Evolutionary conservation across 1,284 basidiomycete species (phyloP).

Genomic region (Rhodotorula sp.): DNA sequence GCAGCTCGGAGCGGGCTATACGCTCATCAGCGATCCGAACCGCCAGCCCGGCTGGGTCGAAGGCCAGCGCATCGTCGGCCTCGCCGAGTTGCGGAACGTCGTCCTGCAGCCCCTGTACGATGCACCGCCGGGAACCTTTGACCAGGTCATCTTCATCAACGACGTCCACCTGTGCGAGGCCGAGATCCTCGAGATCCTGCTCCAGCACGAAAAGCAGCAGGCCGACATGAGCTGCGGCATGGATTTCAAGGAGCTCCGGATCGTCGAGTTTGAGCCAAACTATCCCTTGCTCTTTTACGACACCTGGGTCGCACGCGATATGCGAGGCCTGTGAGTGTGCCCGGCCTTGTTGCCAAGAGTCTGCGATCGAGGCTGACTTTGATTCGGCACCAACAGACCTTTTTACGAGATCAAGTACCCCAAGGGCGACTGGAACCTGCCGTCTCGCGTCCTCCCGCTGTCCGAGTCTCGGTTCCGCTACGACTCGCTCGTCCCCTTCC

Average conservation of each 20-base stretch:
- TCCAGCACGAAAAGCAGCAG: slow-evolving; percentile 52
- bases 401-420: slow-evolving; percentile 32
- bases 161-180: slow-evolving; percentile 52
- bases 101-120: slow-evolving; percentile 51
- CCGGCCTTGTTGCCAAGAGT: too few relatives aligned
- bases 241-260: slow-evolving; percentile 47
- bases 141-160: slow-evolving; percentile 53
- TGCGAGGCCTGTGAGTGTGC: slow-evolving; percentile 5
- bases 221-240: slow-evolving; percentile 54
- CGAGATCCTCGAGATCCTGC: slow-evolving; percentile 53
- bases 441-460: slow-evolving; percentile 46
- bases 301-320: slow-evolving; percentile 37
- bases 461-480: slow-evolving; percentile 46
- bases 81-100: slow-evolving; percentile 52
- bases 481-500: slow-evolving; percentile 49
- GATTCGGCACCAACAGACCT: slow-evolving; percentile 19
- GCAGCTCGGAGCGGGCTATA: slow-evolving; percentile 38
- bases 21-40: slow-evolving; percentile 19
- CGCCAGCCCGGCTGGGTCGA: background rate
- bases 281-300: slow-evolving; percentile 53
- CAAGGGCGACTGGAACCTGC: slow-evolving; percentile 30
- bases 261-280: slow-evolving; percentile 41
- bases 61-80: slow-evolving; percentile 48
- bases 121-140: slow-evolving; percentile 45
- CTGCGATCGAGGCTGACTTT: slow-evolving; percentile 37